These are phyloP conservation scores for Panellus pusillus DNA, from an alignment of 768 basidiomycete species.

Conservation along the genomic window DNA sequence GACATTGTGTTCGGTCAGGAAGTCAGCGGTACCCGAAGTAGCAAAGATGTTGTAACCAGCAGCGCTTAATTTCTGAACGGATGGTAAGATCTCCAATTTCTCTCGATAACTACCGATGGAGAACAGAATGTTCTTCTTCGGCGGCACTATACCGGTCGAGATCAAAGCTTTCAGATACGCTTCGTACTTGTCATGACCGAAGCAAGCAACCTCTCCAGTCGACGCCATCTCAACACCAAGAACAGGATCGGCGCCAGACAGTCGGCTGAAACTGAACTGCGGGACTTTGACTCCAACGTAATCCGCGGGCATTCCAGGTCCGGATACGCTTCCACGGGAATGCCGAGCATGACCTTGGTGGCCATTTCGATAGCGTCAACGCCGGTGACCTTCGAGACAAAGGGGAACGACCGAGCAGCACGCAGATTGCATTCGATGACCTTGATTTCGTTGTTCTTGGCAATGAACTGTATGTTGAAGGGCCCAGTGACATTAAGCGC, in stretches of 20 bases:
- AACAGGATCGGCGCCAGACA: conserved; percentile 96
- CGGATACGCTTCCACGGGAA: conserved; percentile 90
- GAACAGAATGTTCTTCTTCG: conserved; percentile 97
- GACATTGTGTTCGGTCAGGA: conserved; percentile 94
- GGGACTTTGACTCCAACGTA: conserved; percentile 99
- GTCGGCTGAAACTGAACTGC: conserved; percentile 97
- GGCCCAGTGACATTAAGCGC: conserved; percentile 98
- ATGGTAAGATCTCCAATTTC: conserved; percentile 94
- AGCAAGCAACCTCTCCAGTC: conserved; percentile 98
- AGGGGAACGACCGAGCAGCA: conserved; percentile 96
- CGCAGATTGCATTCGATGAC: conserved; percentile 99
- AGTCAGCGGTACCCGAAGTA: conserved; percentile 96
- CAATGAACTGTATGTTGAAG: conserved; percentile 99
- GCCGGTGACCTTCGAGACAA: conserved; percentile 98
- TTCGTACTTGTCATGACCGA: conserved; percentile 96
- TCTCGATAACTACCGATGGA: conserved; percentile 97
- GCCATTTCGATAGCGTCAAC: conserved; percentile 99
- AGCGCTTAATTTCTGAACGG: conserved; percentile 90
- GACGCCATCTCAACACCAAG: conserved; percentile 99
- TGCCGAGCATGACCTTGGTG: conserved; percentile 95
- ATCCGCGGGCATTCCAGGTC: conserved; percentile 81
- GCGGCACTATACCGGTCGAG: conserved; percentile 91
- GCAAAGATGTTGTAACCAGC: conserved; percentile 97
- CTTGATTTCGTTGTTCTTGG: conserved; percentile 99
- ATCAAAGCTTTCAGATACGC: conserved; percentile 97